These are phyloP conservation scores for Cladosporium cucumerinum DNA, from an alignment of 2,329 filamentous ascomycete species.

Conservation along the genomic window DNA sequence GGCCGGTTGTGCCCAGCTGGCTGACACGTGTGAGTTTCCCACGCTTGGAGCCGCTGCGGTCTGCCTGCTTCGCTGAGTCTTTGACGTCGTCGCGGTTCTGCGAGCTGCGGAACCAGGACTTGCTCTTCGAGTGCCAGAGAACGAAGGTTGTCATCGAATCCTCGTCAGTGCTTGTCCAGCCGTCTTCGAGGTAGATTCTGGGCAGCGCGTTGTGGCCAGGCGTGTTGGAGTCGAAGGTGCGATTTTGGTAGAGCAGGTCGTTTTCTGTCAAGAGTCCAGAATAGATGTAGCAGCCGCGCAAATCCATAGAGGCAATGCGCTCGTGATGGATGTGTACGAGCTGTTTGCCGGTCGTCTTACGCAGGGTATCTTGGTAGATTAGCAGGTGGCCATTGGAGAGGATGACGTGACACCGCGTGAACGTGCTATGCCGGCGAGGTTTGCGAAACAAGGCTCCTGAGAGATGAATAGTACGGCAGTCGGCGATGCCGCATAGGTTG, in stretches of 20 bases:
- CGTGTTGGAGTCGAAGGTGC: slow-evolving; percentile 61
- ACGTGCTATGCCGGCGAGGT: slow-evolving; percentile 59
- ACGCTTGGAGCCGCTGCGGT: slow-evolving; percentile 11
- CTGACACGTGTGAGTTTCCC: slow-evolving; percentile 57
- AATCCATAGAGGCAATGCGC: slow-evolving; percentile 56
- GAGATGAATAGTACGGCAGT: slow-evolving; percentile 60
- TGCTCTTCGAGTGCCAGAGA: slow-evolving; percentile 60
- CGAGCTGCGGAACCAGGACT: slow-evolving; percentile 51
- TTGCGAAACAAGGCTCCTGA: slow-evolving; percentile 63
- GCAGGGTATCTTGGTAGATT: slow-evolving; percentile 59
- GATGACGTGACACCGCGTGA: slow-evolving; percentile 59
- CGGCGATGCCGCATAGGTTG: slow-evolving; percentile 64
- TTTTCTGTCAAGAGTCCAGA: slow-evolving; percentile 60
- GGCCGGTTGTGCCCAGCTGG: slow-evolving; percentile 57
- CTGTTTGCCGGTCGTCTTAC: slow-evolving; percentile 53
- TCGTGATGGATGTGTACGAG: slow-evolving; percentile 61
- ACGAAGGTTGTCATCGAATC: slow-evolving; percentile 66
- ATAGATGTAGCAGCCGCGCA: slow-evolving; percentile 64
- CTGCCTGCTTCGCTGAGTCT: slow-evolving; percentile 15
- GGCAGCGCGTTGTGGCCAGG: slow-evolving; percentile 59
- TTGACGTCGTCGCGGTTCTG: slow-evolving; percentile 33
- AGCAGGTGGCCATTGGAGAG: slow-evolving; percentile 59
- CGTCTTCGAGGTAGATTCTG: slow-evolving; percentile 58
- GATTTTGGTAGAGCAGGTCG: slow-evolving; percentile 62
- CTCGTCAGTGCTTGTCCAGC: slow-evolving; percentile 61